phyloP scores from a whole-genome alignment of 129 eudicot species.

The Solidago caesia region DNA sequence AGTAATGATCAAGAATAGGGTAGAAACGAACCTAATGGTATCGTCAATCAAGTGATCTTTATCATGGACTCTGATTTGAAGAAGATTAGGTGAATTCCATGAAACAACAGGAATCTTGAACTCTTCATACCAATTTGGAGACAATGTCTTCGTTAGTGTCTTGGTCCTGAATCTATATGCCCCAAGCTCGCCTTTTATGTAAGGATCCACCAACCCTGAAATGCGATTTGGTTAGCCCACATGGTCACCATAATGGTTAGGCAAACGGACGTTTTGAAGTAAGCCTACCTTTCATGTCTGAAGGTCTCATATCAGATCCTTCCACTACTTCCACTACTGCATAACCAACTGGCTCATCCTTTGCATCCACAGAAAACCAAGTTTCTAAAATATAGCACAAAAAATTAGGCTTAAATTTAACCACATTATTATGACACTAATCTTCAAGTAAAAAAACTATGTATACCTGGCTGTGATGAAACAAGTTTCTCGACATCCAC shows the following conservation, averaged over 20 bases:
- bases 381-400: conserved; percentile 38
- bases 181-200: conserved; percentile 79
- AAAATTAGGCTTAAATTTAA: background rate
- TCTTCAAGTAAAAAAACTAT: background rate
- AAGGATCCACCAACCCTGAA: conserved; percentile 92
- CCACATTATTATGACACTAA: background rate
- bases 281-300: conserved; percentile 71
- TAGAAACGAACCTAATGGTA: background rate
- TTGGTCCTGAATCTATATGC: conserved; percentile 65
- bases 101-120: background rate
- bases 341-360: conserved; percentile 78
- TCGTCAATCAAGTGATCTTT: background rate
- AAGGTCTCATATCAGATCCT: conserved; percentile 76
- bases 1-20: background rate
- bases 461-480: background rate
- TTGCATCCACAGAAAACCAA: conserved; percentile 83
- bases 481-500: background rate
- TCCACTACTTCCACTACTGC: conserved; percentile 68
- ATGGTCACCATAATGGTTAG: background rate
- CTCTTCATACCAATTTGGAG: background rate
- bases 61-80: background rate
- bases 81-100: background rate
- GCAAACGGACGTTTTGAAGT: background rate
- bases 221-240: conserved; percentile 10
- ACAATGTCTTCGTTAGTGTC: conserved; percentile 28